Evolutionary conservation across 140 eudicot genomes (phyloP).

Genomic region (Senecio squalidus): DNA sequence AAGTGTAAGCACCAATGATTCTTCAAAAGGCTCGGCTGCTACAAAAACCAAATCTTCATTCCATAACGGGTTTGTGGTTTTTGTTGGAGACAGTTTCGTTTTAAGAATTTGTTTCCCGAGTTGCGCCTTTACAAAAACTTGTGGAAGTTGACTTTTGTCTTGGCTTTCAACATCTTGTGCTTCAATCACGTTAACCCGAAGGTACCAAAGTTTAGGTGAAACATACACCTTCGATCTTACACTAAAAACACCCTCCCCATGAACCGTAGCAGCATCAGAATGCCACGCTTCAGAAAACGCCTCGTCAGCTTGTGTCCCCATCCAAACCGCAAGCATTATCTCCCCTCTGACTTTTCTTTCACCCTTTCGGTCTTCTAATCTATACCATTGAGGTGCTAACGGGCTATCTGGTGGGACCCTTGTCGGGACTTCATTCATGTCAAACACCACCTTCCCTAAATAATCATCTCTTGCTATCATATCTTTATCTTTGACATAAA

Average conservation of each 20-base stretch:
- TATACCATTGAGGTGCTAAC: conserved; percentile 81
- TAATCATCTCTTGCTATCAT: conserved; percentile 59
- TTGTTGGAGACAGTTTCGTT: conserved; percentile 43
- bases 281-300: conserved; percentile 78
- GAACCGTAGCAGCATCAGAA: conserved; percentile 58
- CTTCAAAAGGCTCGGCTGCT: conserved; percentile 83
- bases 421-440: conserved; percentile 63
- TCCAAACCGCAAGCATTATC: conserved; percentile 75
- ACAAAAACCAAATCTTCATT: conserved; percentile 72
- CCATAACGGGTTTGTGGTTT: conserved; percentile 68
- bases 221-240: conserved; percentile 69
- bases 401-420: conserved; percentile 82
- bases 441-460: conserved; percentile 59
- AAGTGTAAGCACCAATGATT: conserved; percentile 45
- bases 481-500: conserved; percentile 47
- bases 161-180: conserved; percentile 61
- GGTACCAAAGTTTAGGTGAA: conserved; percentile 70
- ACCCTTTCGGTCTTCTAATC: conserved; percentile 51
- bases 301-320: conserved; percentile 83
- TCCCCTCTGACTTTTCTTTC: conserved; percentile 46
- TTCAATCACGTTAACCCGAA: conserved; percentile 64
- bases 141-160: conserved; percentile 54
- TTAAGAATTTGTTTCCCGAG: conserved; percentile 61
- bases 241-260: conserved; percentile 60
- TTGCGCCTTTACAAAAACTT: conserved; percentile 62